Conservation (phyloP, 768 basidiomycete species). For the Suillus americanus region DNA sequence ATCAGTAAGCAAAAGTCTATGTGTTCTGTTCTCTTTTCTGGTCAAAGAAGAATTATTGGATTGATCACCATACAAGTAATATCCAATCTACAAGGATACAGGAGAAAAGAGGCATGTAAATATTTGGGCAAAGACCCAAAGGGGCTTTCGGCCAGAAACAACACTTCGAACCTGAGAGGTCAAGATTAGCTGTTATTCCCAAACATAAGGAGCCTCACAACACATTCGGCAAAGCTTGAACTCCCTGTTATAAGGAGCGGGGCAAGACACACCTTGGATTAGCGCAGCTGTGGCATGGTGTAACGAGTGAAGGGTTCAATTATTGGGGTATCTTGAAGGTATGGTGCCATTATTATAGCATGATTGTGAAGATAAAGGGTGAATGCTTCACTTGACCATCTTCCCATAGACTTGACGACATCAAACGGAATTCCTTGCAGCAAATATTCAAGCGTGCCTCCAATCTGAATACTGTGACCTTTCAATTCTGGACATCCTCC, state of each 20-base stretch:
- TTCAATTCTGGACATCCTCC: conserved; percentile 13
- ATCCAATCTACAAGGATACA: too few species aligned
- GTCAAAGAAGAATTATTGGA: too few species aligned
- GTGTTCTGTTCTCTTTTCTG: too few species aligned
- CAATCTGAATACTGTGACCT: conserved; percentile 31
- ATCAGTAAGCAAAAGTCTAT: too few species aligned
- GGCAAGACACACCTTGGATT: not conserved
- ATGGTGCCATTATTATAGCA: conserved; percentile 24
- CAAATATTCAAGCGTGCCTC: conserved; percentile 28
- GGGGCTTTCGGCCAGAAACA: not conserved
- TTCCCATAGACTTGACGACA: conserved; percentile 31
- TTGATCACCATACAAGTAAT: too few species aligned
- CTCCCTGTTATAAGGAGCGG: not conserved
- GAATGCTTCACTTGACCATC: conserved; percentile 36
- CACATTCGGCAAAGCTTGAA: not conserved
- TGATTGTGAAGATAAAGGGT: conserved; percentile 31
- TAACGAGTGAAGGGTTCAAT: conserved; percentile 6
- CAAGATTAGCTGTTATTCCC: not conserved
- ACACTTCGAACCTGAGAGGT: not conserved
- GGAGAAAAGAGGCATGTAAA: not conserved
- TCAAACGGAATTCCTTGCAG: conserved; percentile 29
- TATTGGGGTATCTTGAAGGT: conserved; percentile 21
- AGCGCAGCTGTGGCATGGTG: conserved; percentile 13
- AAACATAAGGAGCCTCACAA: not conserved
- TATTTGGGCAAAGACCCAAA: conserved; percentile 11